Base-by-base conservation (phyloP, 2,329 filamentous ascomycete species). In the Cladophialophora bantiana region DNA sequence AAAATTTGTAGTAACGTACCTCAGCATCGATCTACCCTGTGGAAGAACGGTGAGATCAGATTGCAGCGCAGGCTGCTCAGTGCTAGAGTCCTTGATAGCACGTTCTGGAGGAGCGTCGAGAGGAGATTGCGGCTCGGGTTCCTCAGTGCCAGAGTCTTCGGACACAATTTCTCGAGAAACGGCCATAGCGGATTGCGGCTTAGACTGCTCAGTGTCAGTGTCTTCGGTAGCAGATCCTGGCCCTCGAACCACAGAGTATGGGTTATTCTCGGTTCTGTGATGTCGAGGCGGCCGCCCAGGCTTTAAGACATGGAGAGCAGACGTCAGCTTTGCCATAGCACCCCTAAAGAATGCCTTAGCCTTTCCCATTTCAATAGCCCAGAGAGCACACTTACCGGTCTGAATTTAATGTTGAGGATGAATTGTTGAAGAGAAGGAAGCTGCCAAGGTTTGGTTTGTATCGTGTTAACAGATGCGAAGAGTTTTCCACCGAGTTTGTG, bases 1-100 rank as follows among this genome's bases (percentile, higher is more conserved):
- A 42, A 52, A 59, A 15, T 53, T 59, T 15, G 54, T 36, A 15
- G 15, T 40, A 9, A 64, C 32, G 36, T 64, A 59, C 34, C 45
- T 35, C 7, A 57, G 45, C 26, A 18, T 59, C 35, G 62, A 64
- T 15, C 31, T 32, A 48, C 20, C 18, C 34, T 9, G 26, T 15
- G 38, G 2, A 13, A 53, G 18, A 54, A 36, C 42, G 26, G 20
- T 7, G 6, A 15, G 12, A 10, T 3, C 5, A 9, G 3, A 1
- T 26, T n/a, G 26, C 55, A 26, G 18, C 18, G 12, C 7, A 18
- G 18, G 10, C 10, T 32, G 38, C 26, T n/a, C 38, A 15, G 36
- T 34, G 18, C n/a, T 9, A n/a, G 38, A 32, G 13, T 59, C 26
- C 38, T 45, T 31, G 15, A 7, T 7, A 15, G 15, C 10, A 31